A percentile compares a stretch with the other conserved stretches of the same genome.
Conservation (phyloP, 306 rosid genomes). For the Trifolium repens region DNA sequence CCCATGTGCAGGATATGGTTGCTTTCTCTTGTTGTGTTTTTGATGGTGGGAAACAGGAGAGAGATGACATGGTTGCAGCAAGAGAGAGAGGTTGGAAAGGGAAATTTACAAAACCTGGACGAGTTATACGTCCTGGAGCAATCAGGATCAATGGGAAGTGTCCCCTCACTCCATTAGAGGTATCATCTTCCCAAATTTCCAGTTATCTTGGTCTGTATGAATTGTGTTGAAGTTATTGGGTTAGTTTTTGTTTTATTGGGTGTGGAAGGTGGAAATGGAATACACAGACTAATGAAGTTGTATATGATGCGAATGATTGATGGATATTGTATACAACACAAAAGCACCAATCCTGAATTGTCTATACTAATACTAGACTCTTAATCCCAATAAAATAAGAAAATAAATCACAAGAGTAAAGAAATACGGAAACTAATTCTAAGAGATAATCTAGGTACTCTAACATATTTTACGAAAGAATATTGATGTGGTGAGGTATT, state of each 20-base stretch:
- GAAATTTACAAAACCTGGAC: slow-evolving; percentile 93
- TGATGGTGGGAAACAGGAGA: slow-evolving; percentile 86
- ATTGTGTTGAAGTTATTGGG: neutral
- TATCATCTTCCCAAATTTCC: slow-evolving; percentile 41
- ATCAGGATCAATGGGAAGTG: slow-evolving; percentile 93
- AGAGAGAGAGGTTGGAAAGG: slow-evolving; percentile 99
- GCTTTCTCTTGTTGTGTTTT: slow-evolving; percentile 98
- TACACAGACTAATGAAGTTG: neutral
- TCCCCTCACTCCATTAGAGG: slow-evolving; percentile 98
- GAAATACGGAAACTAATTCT: slow-evolving; percentile 7
- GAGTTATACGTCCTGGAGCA: slow-evolving; percentile 97
- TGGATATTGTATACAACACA: neutral
- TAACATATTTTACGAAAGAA: neutral
- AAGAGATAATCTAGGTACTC: neutral
- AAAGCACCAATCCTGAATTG: neutral
- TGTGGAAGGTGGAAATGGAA: neutral
- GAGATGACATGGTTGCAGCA: slow-evolving; percentile 85
- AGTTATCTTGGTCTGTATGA: slow-evolving; percentile 10
- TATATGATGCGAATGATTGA: slow-evolving; percentile 1
- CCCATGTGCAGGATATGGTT: slow-evolving; percentile 87
- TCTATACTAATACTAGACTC: neutral
- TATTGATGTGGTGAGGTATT: neutral
- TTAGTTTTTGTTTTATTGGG: neutral
- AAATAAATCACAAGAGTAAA: neutral
- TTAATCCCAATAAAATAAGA: neutral